Evolutionary conservation across 208 protist species (phyloP).

Genomic region (Crithidia bombi): DNA sequence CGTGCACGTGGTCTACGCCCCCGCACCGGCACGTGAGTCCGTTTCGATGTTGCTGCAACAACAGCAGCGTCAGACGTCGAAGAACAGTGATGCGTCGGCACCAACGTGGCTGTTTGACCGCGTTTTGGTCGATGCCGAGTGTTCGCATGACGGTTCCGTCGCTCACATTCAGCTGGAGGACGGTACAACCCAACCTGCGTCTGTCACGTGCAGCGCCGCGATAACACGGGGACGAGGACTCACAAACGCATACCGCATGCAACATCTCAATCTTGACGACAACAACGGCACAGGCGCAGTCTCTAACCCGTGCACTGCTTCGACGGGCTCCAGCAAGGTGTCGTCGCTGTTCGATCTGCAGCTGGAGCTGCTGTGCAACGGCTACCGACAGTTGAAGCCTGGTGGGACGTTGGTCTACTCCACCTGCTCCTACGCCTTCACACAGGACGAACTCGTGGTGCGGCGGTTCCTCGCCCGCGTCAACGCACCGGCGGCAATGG

Average conservation of each 20-base stretch:
- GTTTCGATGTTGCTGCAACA: slow-evolving; percentile 1
- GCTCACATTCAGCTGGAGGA: slow-evolving; percentile 57
- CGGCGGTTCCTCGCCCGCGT: slow-evolving; percentile 51
- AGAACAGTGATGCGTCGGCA: not conserved
- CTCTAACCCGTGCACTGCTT: no score
- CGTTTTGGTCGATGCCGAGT: slow-evolving; percentile 91
- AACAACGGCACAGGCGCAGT: not conserved
- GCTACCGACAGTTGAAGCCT: slow-evolving; percentile 65
- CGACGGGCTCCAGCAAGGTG: not conserved
- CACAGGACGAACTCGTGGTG: slow-evolving; percentile 92
- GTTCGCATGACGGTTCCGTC: slow-evolving; percentile 90
- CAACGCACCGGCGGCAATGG: slow-evolving; percentile 9
- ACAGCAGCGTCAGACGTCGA: not conserved
- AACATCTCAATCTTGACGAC: slow-evolving; percentile 37
- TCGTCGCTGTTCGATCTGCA: slow-evolving; percentile 57
- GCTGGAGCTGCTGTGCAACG: slow-evolving; percentile 71
- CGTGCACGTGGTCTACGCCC: slow-evolving; percentile 33
- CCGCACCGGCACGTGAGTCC: slow-evolving; percentile 1
- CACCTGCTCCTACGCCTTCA: slow-evolving; percentile 92
- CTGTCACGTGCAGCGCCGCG: not conserved
- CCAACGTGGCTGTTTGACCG: slow-evolving; percentile 60
- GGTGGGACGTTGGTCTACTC: slow-evolving; percentile 93
- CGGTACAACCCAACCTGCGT: not conserved
- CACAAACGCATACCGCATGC: slow-evolving; percentile 72
- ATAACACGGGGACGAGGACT: slow-evolving; percentile 37